phyloP scores from a whole-genome alignment of 75 land plant genomes.

The Cunninghamia lanceolata region DNA sequence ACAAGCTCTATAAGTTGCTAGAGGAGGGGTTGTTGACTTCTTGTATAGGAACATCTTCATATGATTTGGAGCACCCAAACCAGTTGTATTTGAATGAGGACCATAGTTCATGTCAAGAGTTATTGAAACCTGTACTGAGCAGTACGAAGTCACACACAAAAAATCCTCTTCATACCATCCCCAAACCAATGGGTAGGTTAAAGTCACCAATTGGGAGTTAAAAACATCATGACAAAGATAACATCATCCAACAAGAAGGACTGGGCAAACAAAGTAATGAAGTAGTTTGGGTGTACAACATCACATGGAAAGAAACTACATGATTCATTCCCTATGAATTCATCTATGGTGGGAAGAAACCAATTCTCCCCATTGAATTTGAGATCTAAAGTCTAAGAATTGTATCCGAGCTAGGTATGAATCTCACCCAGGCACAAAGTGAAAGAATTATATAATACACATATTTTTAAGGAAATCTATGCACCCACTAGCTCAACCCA shows the following conservation, averaged over 20 bases:
- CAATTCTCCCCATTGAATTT: neutral
- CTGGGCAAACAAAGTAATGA: neutral
- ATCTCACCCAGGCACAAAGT: neutral
- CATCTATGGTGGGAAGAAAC: neutral
- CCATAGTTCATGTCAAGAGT: no score
- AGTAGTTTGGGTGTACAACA: neutral
- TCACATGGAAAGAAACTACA: neutral
- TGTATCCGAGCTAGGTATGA: neutral
- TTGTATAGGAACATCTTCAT: no score
- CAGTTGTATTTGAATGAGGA: no score
- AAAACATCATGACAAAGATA: neutral
- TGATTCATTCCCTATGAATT: neutral
- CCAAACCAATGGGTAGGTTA: neutral
- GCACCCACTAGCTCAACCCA: neutral
- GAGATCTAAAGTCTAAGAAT: neutral
- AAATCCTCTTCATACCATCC: neutral
- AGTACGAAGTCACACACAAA: neutral
- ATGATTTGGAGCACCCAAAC: no score
- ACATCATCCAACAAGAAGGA: neutral
- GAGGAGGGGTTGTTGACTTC: no score
- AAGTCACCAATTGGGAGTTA: neutral
- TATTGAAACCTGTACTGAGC: no score
- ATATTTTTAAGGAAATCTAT: neutral
- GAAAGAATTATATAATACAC: neutral
- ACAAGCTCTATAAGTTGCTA: no score